Conservation (phyloP, 2,329 filamentous ascomycete species). For the Dothidotthia symphoricarpi region DNA sequence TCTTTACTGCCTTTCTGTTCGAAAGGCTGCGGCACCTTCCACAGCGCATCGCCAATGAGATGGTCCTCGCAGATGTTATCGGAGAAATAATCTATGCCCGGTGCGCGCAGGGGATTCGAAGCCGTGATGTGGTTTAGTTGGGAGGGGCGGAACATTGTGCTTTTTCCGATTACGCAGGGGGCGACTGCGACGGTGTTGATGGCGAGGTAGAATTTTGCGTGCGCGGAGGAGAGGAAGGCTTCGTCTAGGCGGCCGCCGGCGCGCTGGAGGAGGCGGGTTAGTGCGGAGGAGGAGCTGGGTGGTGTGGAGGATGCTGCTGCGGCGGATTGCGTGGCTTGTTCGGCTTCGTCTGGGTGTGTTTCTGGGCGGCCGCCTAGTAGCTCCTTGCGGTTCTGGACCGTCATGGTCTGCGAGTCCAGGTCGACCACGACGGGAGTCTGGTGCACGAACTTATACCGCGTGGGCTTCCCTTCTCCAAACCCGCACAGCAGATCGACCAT, state of each 20-base stretch:
- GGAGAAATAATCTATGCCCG: slow-evolving; percentile 88
- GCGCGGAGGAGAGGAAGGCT: slow-evolving; percentile 87
- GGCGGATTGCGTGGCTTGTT: slow-evolving; percentile 21
- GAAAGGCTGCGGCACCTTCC: slow-evolving; percentile 58
- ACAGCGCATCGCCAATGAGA: slow-evolving; percentile 87
- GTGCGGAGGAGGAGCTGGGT: slow-evolving; percentile 22
- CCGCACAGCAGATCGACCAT: slow-evolving; percentile 89
- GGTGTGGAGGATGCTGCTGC: slow-evolving; percentile 28
- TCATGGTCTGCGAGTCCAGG: slow-evolving; percentile 39
- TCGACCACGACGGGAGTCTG: slow-evolving; percentile 91
- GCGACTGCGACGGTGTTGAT: slow-evolving; percentile 92
- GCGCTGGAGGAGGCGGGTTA: slow-evolving; percentile 31
- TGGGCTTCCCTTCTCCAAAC: slow-evolving; percentile 46
- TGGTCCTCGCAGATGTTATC: slow-evolving; percentile 98
- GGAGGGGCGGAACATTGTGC: slow-evolving; percentile 94
- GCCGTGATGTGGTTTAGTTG: slow-evolving; percentile 75
- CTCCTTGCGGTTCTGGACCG: slow-evolving; percentile 31
- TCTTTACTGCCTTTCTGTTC: no score
- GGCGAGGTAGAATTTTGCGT: slow-evolving; percentile 96
- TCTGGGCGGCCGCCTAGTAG: slow-evolving; percentile 29
- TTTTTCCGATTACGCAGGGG: slow-evolving; percentile 93
- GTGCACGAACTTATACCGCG: slow-evolving; percentile 82
- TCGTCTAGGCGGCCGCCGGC: slow-evolving; percentile 87
- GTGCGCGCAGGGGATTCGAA: slow-evolving; percentile 52
- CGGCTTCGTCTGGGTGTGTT: slow-evolving; percentile 13